phyloP scores from a whole-genome alignment of 2,329 filamentous ascomycete species.

The Blumeria hordei region DNA sequence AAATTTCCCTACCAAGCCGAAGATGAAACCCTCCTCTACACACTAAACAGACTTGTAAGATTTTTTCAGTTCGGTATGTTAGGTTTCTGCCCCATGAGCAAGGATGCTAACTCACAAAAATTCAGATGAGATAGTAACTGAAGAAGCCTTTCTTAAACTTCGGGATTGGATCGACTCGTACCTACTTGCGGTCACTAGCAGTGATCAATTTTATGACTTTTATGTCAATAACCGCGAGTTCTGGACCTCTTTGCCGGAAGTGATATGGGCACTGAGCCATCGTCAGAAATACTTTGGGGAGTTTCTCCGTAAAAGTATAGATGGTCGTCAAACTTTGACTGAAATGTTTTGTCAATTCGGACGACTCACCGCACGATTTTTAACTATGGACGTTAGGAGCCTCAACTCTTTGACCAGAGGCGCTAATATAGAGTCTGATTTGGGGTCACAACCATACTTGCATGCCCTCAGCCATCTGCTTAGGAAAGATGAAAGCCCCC shows the following conservation, averaged over 20 bases:
- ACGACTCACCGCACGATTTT: conserved; percentile 26
- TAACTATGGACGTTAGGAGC: conserved; percentile 23
- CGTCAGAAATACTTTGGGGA: conserved; percentile 20
- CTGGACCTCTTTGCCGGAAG: conserved; percentile 27
- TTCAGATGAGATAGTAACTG: conserved; percentile 20
- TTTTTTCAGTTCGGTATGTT: conserved; percentile 18
- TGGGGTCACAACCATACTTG: conserved; percentile 23
- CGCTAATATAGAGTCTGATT: conserved; percentile 15
- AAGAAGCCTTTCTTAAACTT: conserved; percentile 21
- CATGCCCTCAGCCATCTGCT: conserved; percentile 19
- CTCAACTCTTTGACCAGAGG: conserved; percentile 11
- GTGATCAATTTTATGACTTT: conserved; percentile 19
- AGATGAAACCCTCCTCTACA: conserved; percentile 7
- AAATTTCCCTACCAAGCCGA: conserved; percentile 21
- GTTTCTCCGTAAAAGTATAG: conserved; percentile 9
- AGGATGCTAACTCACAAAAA: neutral
- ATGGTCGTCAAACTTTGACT: conserved; percentile 8
- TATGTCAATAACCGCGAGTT: conserved; percentile 22
- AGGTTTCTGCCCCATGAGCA: neutral
- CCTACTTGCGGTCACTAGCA: conserved; percentile 18
- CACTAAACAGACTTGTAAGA: conserved; percentile 11
- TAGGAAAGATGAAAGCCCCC: conserved; percentile 12
- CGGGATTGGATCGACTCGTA: conserved; percentile 27
- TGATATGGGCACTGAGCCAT: conserved; percentile 20
- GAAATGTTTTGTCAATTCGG: conserved; percentile 17